Evolutionary conservation across 1,284 basidiomycete genomes (phyloP).

Genomic region (Ganoderma boninense): DNA sequence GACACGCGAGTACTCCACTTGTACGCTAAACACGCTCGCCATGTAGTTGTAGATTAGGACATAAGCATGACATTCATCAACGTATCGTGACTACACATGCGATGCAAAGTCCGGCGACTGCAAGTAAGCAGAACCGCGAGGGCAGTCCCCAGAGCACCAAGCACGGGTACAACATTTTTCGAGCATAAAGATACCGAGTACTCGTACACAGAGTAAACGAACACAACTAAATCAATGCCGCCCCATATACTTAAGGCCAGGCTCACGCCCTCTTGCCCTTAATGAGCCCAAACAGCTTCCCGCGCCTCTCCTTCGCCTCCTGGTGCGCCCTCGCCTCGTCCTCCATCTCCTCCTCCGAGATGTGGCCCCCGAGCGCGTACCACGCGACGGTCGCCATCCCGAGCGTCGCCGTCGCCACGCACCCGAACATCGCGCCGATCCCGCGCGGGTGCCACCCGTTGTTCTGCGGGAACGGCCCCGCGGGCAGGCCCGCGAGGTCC

Average conservation of each 20-base stretch:
- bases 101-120: not conserved
- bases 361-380: slow-evolving; percentile 76
- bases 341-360: slow-evolving; percentile 83
- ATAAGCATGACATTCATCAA: not conserved
- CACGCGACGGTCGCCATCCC: slow-evolving; percentile 85
- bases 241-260: not conserved
- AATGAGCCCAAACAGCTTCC: slow-evolving; percentile 43
- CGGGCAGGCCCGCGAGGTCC: slow-evolving; percentile 67
- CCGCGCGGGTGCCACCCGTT: slow-evolving; percentile 85
- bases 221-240: not conserved
- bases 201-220: not conserved
- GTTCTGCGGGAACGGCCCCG: slow-evolving; percentile 75
- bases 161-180: not conserved
- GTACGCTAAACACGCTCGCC: not conserved
- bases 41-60: not conserved
- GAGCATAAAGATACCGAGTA: not conserved
- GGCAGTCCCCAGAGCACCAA: not conserved
- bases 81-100: not conserved
- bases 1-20: not conserved
- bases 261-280: slow-evolving; percentile 22
- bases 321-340: slow-evolving; percentile 64
- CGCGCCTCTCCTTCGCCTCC: slow-evolving; percentile 60
- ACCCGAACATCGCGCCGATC: slow-evolving; percentile 86
- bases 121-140: too few relatives aligned
- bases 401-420: slow-evolving; percentile 82